Evolutionary conservation across 2,329 filamentous ascomycete genomes (phyloP).

Genomic region (Xylariaceae sp.): DNA sequence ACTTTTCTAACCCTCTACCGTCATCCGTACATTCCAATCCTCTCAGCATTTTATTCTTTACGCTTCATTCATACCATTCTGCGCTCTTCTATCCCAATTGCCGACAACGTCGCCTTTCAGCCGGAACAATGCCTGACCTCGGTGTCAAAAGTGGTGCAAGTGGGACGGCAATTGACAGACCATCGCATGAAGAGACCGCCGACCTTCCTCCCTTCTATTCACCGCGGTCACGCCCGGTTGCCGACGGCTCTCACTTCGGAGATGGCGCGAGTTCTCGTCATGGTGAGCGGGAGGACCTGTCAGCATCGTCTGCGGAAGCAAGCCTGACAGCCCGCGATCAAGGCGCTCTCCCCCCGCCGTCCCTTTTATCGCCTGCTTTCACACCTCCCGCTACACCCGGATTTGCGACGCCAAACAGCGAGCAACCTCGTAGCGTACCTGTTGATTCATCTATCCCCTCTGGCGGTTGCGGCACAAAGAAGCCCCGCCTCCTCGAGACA

Average conservation of each 20-base stretch:
- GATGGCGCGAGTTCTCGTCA: conserved; percentile 10
- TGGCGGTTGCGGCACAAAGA: conserved; percentile 57
- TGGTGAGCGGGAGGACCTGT: conserved; percentile 34
- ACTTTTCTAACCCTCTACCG: no score
- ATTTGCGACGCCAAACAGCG: conserved; percentile 45
- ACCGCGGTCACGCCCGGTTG: conserved; percentile 33
- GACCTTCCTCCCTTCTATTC: conserved; percentile 46
- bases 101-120: neutral
- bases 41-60: neutral
- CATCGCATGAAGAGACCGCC: conserved; percentile 28
- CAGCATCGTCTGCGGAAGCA: conserved; percentile 29
- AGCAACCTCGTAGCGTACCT: conserved; percentile 47
- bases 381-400: conserved; percentile 65
- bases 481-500: conserved; percentile 65
- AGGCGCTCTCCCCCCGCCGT: conserved; percentile 46
- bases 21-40: no score
- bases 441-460: conserved; percentile 55
- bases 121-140: conserved; percentile 12
- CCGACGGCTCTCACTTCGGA: conserved; percentile 16
- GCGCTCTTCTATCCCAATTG: neutral
- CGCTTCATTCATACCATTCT: no score
- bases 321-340: conserved; percentile 9
- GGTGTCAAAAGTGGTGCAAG: neutral
- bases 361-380: conserved; percentile 81
- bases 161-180: neutral